Conservation (phyloP, 768 basidiomycete genomes). For the Amanita molliuscula region DNA sequence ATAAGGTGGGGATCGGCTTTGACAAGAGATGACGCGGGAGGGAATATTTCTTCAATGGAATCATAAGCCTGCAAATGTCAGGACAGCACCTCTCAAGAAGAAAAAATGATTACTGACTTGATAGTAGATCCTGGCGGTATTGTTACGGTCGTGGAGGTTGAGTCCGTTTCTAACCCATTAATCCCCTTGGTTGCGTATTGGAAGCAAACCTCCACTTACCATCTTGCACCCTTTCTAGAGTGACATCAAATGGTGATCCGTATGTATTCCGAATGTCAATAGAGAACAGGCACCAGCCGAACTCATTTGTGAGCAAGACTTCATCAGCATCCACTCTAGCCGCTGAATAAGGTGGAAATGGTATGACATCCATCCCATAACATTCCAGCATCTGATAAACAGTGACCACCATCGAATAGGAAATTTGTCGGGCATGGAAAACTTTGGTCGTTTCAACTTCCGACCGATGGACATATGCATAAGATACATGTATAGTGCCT, state of each 20-base stretch:
- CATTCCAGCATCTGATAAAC: constrained; percentile 95
- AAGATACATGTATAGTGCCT: constrained; percentile 77
- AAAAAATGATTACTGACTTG: constrained; percentile 40
- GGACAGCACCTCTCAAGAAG: constrained; percentile 1
- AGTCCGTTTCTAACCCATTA: constrained; percentile 24
- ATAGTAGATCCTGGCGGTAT: constrained; percentile 86
- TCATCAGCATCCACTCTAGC: constrained; percentile 14
- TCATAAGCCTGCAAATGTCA: constrained; percentile 35
- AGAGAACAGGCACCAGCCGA: constrained; percentile 78
- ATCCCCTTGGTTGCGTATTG: background rate
- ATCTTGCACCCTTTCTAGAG: constrained; percentile 55
- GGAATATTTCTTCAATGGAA: constrained; percentile 64
- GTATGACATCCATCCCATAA: constrained; percentile 70
- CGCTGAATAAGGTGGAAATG: constrained; percentile 36
- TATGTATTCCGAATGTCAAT: constrained; percentile 90
- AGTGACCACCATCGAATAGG: constrained; percentile 84
- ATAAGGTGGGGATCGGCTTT: constrained; percentile 71
- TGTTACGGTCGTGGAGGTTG: constrained; percentile 36
- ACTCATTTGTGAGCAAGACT: constrained; percentile 35
- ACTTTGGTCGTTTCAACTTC: constrained; percentile 28
- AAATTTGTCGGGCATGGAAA: constrained; percentile 82
- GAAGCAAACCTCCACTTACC: constrained; percentile 28
- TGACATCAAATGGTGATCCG: constrained; percentile 84
- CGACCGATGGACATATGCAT: constrained; percentile 54
- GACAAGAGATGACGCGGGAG: constrained; percentile 49